Evolutionary conservation across 106 monocot species (phyloP), one percentile per base, ranked within the genome.

Genomic region (Acorus gramineus): DNA sequence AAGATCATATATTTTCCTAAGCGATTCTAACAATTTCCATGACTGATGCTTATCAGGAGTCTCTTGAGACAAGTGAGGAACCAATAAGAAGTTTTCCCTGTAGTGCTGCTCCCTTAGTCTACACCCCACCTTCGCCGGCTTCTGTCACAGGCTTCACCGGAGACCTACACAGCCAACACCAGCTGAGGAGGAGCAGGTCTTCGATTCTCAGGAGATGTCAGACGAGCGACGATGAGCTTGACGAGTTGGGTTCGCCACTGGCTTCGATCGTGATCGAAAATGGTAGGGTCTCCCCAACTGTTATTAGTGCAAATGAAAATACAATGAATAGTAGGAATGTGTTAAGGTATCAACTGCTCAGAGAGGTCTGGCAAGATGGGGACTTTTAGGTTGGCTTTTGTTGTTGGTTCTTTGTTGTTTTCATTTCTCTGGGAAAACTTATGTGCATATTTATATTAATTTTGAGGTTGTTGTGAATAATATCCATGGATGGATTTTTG

Each of bases 141-240:
- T 67, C 76, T 13, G 56, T 87, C n/a, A 53, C 70, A 56, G 68
- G 61, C 52, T 62, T 71, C 11, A 76, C 90, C 7, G 84, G 86
- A 55, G 79, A 81, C 44, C 51, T 71, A 6, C 65, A 53, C 47
- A 77, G 53, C 7, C 3, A 56, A 48, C 50, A 74, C 7, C 45
- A 45, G n/a, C 53, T 78, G 0, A 61, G 47, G 48, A 77, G 75
- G 68, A 84, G 69, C 57, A 68, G 81, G 6, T 84, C 90, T 2
- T 70, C 86, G 9, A 64, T 90, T 11, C 4, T 82, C 11, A 79
- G 81, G 14, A 95, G 90, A 65, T 84, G 78, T 65, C 74, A 86
- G 58, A 78, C 77, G 3, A 95, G 94, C 7, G 94, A 95, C 14
- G 94, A 95, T 45, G 94, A 95, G 69, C 86, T 95, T 2, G 84